Base-by-base conservation (phyloP, 192 early-diverging fungal genomes). In the Chytriomyces sp. region DNA sequence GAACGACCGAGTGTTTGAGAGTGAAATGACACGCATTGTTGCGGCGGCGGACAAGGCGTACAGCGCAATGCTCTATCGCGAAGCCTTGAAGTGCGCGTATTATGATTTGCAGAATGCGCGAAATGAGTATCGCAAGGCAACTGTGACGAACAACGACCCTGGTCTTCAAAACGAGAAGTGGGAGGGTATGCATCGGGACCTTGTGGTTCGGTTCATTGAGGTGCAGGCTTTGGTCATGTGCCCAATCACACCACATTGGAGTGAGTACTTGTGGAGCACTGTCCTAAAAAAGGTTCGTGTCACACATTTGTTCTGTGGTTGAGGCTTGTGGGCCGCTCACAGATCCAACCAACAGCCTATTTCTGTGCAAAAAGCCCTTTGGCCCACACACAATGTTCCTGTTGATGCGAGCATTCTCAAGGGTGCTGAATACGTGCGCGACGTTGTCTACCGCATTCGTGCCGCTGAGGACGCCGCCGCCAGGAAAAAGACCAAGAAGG, bases 221-320 rank as follows among this genome's bases (percentile, higher is more conserved):
- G 78, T 91, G 52, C 94, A 96, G 81, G 85, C 93, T 39, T 77
- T 99, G 59, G 72, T 94, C 62, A 76, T 99, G 56, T 81, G 89
- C 40, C 96, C 98, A 30, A 89, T 99, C 65, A 88, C 90, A 28
- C 93, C 98, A 14, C 96, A 98, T 84, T 98, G 93, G 92, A 85
- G 90, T 53, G 96, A 99, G 79, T 82, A 95, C 77, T 78, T 98
- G 49, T 99, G 95, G 95, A 76, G 76, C 38, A 80, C 84, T 25
- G 56, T 97, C 52, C 81, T 98, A 70, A 80, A 89, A 71, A 95
- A 98, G 79, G 71, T 83, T 31, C 22, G 6, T n/a, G n/a, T 60
- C 39, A 60, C 19, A 0, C 59, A 14, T 31, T 32, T 22, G 31
- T 5, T 26, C 49, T 28, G 31, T 1, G 64, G 49, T 38, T 73